Conservation (phyloP, 257 asterid genomes). For the Solanum rostratum region DNA sequence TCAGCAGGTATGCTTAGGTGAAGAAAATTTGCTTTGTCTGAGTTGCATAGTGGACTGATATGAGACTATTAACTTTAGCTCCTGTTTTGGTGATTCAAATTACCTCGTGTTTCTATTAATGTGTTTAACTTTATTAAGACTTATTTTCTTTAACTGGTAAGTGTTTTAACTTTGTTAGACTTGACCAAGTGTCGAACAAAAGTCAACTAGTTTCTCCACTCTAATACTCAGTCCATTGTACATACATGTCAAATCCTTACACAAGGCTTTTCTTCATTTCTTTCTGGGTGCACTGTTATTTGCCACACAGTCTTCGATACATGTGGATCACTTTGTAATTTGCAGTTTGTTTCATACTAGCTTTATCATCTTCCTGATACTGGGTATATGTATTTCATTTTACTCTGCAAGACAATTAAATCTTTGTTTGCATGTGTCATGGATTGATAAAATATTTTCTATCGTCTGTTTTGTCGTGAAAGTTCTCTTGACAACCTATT, state of each 20-base stretch:
- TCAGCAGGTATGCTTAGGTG: slow-evolving; percentile 47
- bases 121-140: background rate
- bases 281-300: background rate
- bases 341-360: background rate
- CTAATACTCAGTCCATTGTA: background rate
- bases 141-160: background rate
- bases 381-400: background rate
- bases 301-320: background rate
- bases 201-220: background rate
- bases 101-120: background rate
- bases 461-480: background rate
- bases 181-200: background rate
- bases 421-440: background rate
- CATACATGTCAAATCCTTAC: background rate
- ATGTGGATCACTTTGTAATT: background rate
- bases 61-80: background rate
- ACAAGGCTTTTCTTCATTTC: background rate
- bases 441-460: background rate
- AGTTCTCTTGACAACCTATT: background rate
- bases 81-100: background rate
- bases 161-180: background rate
- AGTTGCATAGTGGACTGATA: background rate
- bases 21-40: background rate
- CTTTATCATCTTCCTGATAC: background rate
- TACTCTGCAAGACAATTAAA: background rate